Evolutionary conservation across 768 basidiomycete genomes (phyloP).

Genomic region (Agaricus blazei): DNA sequence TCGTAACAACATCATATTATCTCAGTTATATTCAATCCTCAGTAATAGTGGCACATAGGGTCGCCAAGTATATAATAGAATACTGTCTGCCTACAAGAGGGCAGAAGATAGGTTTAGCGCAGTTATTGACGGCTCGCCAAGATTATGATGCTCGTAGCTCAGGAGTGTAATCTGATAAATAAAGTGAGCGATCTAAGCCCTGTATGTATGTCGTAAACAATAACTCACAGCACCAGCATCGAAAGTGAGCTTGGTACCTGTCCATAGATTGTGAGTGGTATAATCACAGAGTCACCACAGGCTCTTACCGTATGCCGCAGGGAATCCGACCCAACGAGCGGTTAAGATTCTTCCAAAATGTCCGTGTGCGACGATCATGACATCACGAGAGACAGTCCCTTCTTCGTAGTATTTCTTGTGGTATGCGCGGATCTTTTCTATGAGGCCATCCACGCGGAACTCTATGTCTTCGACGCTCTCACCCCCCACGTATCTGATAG

Average conservation of each 20-base stretch:
- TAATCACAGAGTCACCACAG: neutral
- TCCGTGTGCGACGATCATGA: slow-evolving; percentile 88
- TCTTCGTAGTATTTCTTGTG: slow-evolving; percentile 69
- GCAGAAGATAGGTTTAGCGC: slow-evolving; percentile 59
- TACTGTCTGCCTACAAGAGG: slow-evolving; percentile 13
- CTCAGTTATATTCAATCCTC: too few relatives aligned
- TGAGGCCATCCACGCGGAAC: slow-evolving; percentile 69
- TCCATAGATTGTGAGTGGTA: neutral
- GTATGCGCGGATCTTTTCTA: slow-evolving; percentile 68
- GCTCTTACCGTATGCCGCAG: slow-evolving; percentile 47
- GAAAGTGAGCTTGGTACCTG: slow-evolving; percentile 13
- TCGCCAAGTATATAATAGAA: neutral
- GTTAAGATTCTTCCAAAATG: slow-evolving; percentile 77
- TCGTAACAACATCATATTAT: too few relatives aligned
- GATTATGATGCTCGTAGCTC: slow-evolving; percentile 76
- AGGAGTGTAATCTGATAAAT: slow-evolving; percentile 68
- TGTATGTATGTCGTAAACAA: neutral
- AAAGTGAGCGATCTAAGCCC: slow-evolving; percentile 20
- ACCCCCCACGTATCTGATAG: slow-evolving; percentile 76
- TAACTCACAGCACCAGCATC: slow-evolving; percentile 12
- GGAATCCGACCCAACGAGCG: slow-evolving; percentile 76
- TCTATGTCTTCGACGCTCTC: slow-evolving; percentile 82
- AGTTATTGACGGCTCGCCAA: slow-evolving; percentile 74
- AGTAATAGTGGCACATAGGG: neutral
- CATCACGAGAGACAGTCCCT: slow-evolving; percentile 63